phyloP scores from a whole-genome alignment of 2,329 filamentous ascomycete species.

The Fusarium veterinarium region DNA sequence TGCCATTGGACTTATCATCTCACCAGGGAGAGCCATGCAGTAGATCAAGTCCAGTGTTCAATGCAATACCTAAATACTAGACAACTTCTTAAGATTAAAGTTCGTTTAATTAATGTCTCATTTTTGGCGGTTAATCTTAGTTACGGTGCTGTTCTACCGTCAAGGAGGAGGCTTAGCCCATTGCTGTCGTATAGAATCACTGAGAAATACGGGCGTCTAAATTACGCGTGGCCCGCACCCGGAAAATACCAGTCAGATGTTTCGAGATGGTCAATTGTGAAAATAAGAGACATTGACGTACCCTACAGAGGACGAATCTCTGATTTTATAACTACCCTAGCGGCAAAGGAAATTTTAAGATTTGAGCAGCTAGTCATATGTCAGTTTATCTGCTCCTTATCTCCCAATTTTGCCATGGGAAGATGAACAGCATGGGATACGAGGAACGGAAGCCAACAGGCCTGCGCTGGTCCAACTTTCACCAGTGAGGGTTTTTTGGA shows the following conservation, averaged over 20 bases:
- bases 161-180: background rate
- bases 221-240: background rate
- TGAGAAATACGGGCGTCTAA: background rate
- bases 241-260: background rate
- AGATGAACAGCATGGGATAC: too few relatives aligned
- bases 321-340: accelerated
- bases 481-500: too few relatives aligned
- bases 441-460: too few relatives aligned
- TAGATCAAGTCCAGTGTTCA: background rate
- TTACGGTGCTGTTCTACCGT: background rate
- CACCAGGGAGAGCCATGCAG: accelerated
- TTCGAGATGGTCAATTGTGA: background rate
- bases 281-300: background rate
- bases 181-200: background rate
- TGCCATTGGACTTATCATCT: background rate
- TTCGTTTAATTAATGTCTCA: background rate
- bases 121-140: background rate
- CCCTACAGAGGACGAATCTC: background rate
- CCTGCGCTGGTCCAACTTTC: too few relatives aligned
- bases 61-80: background rate
- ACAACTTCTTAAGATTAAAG: background rate
- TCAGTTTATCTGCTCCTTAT: accelerated
- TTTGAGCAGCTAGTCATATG: background rate
- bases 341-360: too few relatives aligned
- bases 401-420: background rate